A percentile compares a stretch with the other conserved stretches of the same genome.
Conservation (phyloP, 768 basidiomycete species). For the Russula vinacea region DNA sequence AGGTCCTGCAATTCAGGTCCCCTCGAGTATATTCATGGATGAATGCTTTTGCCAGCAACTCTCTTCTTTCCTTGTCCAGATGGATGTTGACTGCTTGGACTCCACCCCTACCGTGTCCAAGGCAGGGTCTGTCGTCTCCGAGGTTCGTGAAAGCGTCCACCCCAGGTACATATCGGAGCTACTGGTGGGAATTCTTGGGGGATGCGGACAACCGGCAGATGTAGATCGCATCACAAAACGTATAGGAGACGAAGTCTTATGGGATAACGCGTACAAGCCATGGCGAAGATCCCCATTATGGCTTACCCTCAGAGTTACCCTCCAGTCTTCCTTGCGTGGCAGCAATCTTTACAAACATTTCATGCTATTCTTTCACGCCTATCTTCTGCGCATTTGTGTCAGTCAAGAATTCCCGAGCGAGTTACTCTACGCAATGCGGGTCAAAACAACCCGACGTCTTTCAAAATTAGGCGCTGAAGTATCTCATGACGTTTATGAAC, state of each 20-base stretch:
- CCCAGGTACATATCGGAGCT: constrained; percentile 51
- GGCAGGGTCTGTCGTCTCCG: constrained; percentile 31
- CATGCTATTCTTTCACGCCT: constrained; percentile 40
- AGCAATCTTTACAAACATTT: constrained; percentile 46
- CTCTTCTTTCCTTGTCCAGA: constrained; percentile 40
- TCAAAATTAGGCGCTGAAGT: constrained; percentile 26
- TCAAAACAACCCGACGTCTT: constrained; percentile 33
- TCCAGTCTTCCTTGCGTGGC: constrained; percentile 35
- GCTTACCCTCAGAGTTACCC: constrained; percentile 47
- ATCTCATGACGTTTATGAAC: background rate
- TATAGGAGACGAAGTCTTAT: constrained; percentile 47
- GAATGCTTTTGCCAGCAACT: constrained; percentile 39
- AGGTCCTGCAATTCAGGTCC: constrained; percentile 43
- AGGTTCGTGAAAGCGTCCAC: constrained; percentile 43
- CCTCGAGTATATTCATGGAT: constrained; percentile 34
- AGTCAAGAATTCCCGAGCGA: constrained; percentile 34
- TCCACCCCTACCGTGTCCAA: constrained; percentile 40
- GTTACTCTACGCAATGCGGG: constrained; percentile 34
- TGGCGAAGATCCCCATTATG: constrained; percentile 54
- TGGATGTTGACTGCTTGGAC: constrained; percentile 39
- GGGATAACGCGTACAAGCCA: constrained; percentile 39
- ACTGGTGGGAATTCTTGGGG: constrained; percentile 47
- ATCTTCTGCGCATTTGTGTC: constrained; percentile 28
- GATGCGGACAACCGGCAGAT: constrained; percentile 37
- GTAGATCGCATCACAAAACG: constrained; percentile 41